Evolutionary conservation across 306 rosid genomes (phyloP).

Genomic region (Prunus mongolica): DNA sequence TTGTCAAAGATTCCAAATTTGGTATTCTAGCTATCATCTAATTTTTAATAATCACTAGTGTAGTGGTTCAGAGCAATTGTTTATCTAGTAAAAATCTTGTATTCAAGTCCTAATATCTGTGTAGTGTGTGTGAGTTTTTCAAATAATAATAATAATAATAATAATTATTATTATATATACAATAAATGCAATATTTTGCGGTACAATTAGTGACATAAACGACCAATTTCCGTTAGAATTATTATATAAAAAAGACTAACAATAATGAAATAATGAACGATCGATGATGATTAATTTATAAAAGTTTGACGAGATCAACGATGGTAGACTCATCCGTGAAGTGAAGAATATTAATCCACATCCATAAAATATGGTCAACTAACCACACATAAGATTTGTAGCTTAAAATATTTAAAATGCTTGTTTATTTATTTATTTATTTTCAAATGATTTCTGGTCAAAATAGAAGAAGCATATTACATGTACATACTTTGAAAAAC

Average conservation of each 20-base stretch:
- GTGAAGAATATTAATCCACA: neutral
- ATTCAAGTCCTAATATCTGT: accelerated
- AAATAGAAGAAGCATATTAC: conserved; percentile 18
- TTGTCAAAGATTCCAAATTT: neutral
- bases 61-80: no score
- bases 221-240: neutral
- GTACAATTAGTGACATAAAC: no score
- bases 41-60: neutral
- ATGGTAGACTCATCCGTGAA: neutral
- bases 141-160: no score
- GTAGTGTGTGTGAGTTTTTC: no score
- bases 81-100: accelerated
- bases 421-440: neutral
- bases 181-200: no score
- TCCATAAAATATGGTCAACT: neutral
- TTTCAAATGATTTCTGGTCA: conserved; percentile 10
- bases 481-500: conserved; percentile 2
- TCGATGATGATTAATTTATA: neutral
- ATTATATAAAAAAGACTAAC: neutral
- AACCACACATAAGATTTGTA: neutral
- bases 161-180: no score
- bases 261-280: neutral
- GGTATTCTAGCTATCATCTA: neutral
- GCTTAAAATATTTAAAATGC: neutral
- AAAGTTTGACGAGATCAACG: neutral